These are phyloP conservation scores for Eucalyptus paniculata DNA, from an alignment of 345 rosid species.

Conservation along the genomic window DNA sequence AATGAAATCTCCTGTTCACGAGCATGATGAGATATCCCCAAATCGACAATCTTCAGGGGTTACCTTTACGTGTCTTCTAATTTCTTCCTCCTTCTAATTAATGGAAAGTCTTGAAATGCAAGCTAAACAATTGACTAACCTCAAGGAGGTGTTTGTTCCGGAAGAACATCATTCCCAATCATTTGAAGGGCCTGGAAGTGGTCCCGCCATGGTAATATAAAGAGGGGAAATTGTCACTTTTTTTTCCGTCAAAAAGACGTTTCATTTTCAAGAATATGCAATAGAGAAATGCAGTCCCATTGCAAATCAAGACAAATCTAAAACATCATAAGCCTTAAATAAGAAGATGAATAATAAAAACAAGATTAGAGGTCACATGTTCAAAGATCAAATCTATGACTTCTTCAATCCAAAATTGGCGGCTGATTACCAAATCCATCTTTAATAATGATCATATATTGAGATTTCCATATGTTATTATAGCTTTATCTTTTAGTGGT, in stretches of 20 bases:
- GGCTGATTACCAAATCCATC: accelerated
- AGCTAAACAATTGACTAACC: background rate
- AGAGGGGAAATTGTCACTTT: background rate
- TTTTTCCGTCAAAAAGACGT: no score
- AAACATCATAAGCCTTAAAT: no score
- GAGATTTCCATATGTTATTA: no score
- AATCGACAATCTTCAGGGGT: background rate
- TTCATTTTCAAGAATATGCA: no score
- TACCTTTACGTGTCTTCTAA: background rate
- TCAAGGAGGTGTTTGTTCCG: background rate
- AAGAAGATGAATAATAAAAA: no score
- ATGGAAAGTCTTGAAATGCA: background rate
- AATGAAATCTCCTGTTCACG: background rate
- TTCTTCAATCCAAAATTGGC: no score
- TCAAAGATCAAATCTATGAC: no score
- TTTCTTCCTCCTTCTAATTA: background rate
- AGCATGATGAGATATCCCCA: background rate
- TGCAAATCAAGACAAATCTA: no score
- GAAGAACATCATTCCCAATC: background rate
- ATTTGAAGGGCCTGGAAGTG: background rate
- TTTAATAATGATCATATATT: no score
- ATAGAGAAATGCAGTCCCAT: no score
- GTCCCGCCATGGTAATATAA: background rate
- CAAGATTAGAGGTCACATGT: no score
- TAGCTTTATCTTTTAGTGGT: accelerated